Percentiles rank a stretch among this genome's conserved stretches.
Conservation (phyloP, 1,284 basidiomycete genomes). For the Cutaneotrichosporon cavernicola region DNA sequence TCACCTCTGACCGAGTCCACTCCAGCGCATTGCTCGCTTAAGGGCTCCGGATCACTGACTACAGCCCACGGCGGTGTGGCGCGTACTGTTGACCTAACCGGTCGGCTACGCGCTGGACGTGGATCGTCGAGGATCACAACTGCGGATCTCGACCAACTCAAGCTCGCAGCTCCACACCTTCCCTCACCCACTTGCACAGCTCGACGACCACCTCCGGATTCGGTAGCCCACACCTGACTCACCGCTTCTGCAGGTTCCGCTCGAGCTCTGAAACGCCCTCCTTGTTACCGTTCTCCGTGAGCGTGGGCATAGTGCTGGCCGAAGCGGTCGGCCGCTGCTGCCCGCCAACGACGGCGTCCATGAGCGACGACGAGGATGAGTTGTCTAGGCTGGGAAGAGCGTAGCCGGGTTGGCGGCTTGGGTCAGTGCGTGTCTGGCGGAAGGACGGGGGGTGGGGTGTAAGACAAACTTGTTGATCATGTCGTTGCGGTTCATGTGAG, state of each 20-base stretch:
- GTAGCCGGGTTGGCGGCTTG: conserved; percentile 15
- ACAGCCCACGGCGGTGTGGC: too few relatives aligned
- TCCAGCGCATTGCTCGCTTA: too few relatives aligned
- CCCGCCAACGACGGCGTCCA: conserved; percentile 45
- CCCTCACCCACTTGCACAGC: neutral
- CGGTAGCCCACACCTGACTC: conserved; percentile 13
- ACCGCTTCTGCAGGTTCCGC: conserved; percentile 48
- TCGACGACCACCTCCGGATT: neutral
- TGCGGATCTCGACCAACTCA: too few relatives aligned
- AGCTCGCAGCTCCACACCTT: neutral
- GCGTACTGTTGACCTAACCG: too few relatives aligned
- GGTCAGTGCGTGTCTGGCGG: conserved; percentile 1
- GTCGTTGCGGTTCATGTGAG: conserved; percentile 9
- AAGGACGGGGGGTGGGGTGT: neutral
- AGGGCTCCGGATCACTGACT: too few relatives aligned
- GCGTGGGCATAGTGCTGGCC: neutral
- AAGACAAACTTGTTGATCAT: neutral
- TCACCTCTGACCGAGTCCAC: too few relatives aligned
- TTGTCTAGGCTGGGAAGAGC: conserved; percentile 27
- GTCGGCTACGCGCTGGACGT: too few relatives aligned
- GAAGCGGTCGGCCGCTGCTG: conserved; percentile 9
- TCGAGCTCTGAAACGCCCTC: conserved; percentile 43
- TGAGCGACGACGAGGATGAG: conserved; percentile 35
- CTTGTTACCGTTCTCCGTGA: conserved; percentile 18
- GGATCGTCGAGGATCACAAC: too few relatives aligned